Base-by-base conservation (phyloP, 768 basidiomycete species). In the Mycena galericulata region DNA sequence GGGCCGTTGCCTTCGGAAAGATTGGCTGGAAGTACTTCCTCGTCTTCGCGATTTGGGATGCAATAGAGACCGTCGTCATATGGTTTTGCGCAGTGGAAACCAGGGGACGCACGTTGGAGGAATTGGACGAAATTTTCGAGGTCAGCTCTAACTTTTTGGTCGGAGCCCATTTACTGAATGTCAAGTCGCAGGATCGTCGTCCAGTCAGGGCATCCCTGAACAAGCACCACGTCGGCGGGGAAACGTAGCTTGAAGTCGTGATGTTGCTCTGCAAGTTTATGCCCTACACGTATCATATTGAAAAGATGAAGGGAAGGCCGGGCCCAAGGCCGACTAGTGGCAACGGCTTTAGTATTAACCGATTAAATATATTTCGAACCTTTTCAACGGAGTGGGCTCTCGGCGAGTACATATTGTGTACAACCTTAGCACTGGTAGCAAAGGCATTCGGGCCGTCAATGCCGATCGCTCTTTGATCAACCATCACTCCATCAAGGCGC, bases 51-150 rank as follows among this genome's bases (percentile, higher is more conserved):
- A 15, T 47, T 32, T 70, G 59, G 65, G 49, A 63, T 15, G 65
- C 38, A 17, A 30, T 67, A 3, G 60, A 70, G 24, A 54, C 53
- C 20, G 12, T 67, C 4, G 45, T 67, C 3, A 60, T 62, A 14
- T 67, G 65, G 65, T 49, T 54, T 7, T 63, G 32, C 26, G 69
- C 65, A 11, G 69, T 71, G 34, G 69, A 71, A 51, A 71, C 61
- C 4, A 71, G 36, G 17, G 69, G 65, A 5, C 53, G 65, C 3
- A 70, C 68, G 24, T 40, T 70, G 69, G 66, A 71, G 53, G 56
- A 67, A 60, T 56, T 67, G 36, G 65, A 71, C 38, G 70, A 67
- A 27, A 67, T 71, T 26, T 71, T 71, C 56, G n/a, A 67, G 61
- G 69, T 70, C 32, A 20, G 53, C 4, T n/a, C 18, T 27, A 1